These are phyloP conservation scores for Saccharomycopsis selenospora DNA, from an alignment of 805 yeast species.

Conservation along the genomic window DNA sequence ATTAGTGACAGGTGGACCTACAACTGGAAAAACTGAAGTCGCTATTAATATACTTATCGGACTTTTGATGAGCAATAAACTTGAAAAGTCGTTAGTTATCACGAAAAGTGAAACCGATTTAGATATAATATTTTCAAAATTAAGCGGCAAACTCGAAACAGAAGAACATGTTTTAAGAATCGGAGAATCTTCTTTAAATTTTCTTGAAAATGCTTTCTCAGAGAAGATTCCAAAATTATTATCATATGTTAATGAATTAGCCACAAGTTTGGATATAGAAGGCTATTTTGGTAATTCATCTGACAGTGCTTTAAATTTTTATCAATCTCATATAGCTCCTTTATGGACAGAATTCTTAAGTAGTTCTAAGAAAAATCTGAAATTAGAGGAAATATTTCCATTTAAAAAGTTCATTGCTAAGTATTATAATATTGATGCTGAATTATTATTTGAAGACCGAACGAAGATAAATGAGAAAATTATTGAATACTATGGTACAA, in stretches of 20 bases:
- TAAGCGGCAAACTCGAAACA: slow-evolving; percentile 23
- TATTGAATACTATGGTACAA: slow-evolving; percentile 21
- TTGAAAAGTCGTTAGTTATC: slow-evolving; percentile 28
- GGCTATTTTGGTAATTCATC: slow-evolving; percentile 33
- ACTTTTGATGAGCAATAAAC: slow-evolving; percentile 25
- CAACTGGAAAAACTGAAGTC: slow-evolving; percentile 31
- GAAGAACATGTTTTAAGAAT: slow-evolving; percentile 21
- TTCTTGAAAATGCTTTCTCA: no score
- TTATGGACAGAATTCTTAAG: slow-evolving; percentile 15
- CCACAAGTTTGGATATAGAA: slow-evolving; percentile 26
- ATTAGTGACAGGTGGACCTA: slow-evolving; percentile 22
- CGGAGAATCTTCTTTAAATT: neutral
- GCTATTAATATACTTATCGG: slow-evolving; percentile 25
- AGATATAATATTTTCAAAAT: neutral
- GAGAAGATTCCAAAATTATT: slow-evolving; percentile 22
- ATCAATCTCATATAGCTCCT: slow-evolving; percentile 22
- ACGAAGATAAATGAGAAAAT: neutral
- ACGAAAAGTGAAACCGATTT: slow-evolving; percentile 17
- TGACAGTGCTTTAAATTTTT: slow-evolving; percentile 31
- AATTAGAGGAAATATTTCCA: slow-evolving; percentile 1
- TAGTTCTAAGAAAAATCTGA: neutral
- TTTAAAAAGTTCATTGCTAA: slow-evolving; percentile 1
- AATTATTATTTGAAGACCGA: neutral
- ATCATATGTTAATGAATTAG: slow-evolving; percentile 27
- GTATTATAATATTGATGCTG: neutral